Percentiles rank a stretch among this genome's conserved stretches.
phyloP scores from a whole-genome alignment of 1,284 basidiomycete genomes.

The Rhizoctonia solani region DNA sequence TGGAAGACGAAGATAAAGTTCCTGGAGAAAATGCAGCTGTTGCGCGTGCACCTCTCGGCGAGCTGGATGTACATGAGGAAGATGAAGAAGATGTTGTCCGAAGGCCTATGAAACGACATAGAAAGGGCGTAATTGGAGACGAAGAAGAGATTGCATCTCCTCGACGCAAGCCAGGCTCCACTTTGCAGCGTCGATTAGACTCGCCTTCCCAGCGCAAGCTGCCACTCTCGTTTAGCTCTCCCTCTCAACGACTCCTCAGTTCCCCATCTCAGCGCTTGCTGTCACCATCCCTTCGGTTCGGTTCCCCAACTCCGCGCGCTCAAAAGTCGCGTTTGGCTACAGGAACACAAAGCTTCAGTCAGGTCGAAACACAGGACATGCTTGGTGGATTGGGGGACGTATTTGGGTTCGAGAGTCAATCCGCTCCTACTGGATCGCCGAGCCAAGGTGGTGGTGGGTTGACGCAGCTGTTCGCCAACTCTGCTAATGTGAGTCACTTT shows the following conservation, averaged over 20 bases:
- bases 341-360: slow-evolving; percentile 21
- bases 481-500: neutral
- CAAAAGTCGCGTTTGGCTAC: neutral
- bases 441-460: slow-evolving; percentile 4
- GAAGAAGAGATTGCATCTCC: slow-evolving; percentile 30
- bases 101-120: neutral
- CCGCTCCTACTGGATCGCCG: neutral
- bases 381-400: slow-evolving; percentile 21
- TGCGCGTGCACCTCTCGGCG: slow-evolving; percentile 6
- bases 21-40: slow-evolving; percentile 10
- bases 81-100: neutral
- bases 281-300: neutral
- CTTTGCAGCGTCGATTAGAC: no score
- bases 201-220: slow-evolving; percentile 18
- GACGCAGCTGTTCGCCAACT: slow-evolving; percentile 26
- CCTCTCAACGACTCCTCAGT: slow-evolving; percentile 18
- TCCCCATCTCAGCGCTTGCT: neutral
- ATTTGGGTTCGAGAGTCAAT: slow-evolving; percentile 19
- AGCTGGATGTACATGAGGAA: neutral
- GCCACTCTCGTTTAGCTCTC: slow-evolving; percentile 4
- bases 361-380: slow-evolving; percentile 18
- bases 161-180: slow-evolving; percentile 12
- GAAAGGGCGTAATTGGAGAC: slow-evolving; percentile 14
- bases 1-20: slow-evolving; percentile 29
- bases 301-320: slow-evolving; percentile 5